Conservation (phyloP, 192 early-diverging fungal species). For the Powellomyces hirtus region DNA sequence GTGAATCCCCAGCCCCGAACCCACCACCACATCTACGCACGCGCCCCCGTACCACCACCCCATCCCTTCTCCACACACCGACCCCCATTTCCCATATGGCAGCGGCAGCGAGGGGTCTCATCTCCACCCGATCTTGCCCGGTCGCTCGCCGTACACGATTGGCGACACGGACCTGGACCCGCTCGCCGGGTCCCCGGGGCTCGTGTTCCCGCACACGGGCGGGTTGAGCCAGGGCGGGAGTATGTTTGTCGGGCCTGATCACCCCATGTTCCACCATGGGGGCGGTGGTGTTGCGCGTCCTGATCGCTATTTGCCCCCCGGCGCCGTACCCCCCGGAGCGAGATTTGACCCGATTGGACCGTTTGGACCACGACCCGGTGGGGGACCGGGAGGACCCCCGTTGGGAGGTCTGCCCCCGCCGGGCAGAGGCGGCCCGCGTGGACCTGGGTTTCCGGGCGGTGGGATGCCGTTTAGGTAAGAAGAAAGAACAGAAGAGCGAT, state of each 20-base stretch:
- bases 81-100: conserved; percentile 1
- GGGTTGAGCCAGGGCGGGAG: conserved; percentile 64
- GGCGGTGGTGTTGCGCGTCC: conserved; percentile 37
- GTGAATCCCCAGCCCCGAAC: background rate
- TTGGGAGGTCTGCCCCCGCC: conserved; percentile 8
- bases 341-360: conserved; percentile 91
- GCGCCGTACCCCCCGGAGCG: conserved; percentile 66
- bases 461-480: conserved; percentile 9
- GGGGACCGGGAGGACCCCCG: background rate
- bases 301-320: conserved; percentile 39
- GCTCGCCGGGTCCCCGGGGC: conserved; percentile 28
- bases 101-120: background rate
- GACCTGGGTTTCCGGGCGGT: conserved; percentile 12
- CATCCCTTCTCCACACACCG: background rate
- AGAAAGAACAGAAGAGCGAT: background rate
- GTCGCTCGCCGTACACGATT: conserved; percentile 55
- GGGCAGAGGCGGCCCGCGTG: conserved; percentile 27
- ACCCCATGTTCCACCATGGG: conserved; percentile 79
- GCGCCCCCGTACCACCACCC: background rate
- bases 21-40: background rate
- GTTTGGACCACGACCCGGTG: conserved; percentile 48
- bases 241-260: conserved; percentile 83
- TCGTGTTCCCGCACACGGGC: conserved; percentile 20
- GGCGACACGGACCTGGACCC: conserved; percentile 77
- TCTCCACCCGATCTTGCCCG: background rate